Evolutionary conservation across 2,329 filamentous ascomycete species (phyloP).

Genomic region (Acrodontium crateriforme): DNA sequence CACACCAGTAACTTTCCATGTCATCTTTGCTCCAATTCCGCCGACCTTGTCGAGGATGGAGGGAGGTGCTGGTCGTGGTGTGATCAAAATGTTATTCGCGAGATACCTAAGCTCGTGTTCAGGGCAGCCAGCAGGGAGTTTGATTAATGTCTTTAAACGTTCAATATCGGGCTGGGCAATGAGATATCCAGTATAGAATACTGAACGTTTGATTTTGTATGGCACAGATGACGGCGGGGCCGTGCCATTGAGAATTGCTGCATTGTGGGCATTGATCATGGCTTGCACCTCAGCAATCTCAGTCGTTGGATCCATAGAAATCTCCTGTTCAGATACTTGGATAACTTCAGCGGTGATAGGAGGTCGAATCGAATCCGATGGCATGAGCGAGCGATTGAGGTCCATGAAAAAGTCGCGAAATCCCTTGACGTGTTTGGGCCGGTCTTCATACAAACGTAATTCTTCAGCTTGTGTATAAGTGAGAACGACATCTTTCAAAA

Average conservation of each 20-base stretch:
- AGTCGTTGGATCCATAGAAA: conserved; percentile 58
- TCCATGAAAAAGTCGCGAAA: conserved; percentile 75
- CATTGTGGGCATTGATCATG: conserved; percentile 80
- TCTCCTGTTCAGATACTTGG: conserved; percentile 65
- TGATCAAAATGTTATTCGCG: conserved; percentile 85
- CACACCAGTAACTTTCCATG: conserved; percentile 69
- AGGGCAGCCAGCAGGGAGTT: conserved; percentile 46
- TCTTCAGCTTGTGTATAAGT: conserved; percentile 78
- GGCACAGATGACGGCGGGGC: conserved; percentile 33
- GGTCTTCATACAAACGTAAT: conserved; percentile 55
- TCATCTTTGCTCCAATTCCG: conserved; percentile 69
- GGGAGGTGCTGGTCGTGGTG: conserved; percentile 57
- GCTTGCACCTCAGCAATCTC: conserved; percentile 78
- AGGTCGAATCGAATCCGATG: conserved; percentile 34
- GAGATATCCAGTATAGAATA: conserved; percentile 88
- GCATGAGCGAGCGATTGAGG: conserved; percentile 52
- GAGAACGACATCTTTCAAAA: conserved; percentile 66
- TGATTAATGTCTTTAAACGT: conserved; percentile 55
- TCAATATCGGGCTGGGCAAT: conserved; percentile 59
- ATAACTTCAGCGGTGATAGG: conserved; percentile 68
- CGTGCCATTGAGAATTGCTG: conserved; percentile 34
- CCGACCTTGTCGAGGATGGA: conserved; percentile 71
- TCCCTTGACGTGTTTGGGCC: conserved; percentile 53
- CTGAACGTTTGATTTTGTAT: conserved; percentile 67
- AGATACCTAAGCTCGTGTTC: conserved; percentile 65